Evolutionary conservation across 768 basidiomycete species (phyloP), one percentile per base, ranked within the genome.

Genomic region (Russula virescens): DNA sequence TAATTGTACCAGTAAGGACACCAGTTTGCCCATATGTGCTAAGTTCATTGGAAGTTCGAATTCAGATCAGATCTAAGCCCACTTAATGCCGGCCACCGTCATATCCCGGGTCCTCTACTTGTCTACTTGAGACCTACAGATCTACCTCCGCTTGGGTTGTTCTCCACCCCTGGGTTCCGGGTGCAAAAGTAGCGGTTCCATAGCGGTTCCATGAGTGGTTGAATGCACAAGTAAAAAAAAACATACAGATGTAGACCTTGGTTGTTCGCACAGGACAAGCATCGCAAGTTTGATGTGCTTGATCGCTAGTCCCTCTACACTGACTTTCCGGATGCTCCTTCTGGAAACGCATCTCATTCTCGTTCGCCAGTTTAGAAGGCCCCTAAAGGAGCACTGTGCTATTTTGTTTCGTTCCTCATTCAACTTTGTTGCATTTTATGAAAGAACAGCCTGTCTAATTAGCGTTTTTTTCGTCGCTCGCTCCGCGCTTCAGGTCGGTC

Each of bases 401-500:
- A 49, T 26, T 14, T n/a, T 55, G 8, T 6, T 23, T 43, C 42
- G 11, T 46, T 19, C n/a, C 26, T 38, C 34, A 35, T 54, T 42
- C 14, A 54, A 55, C 38, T 28, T 55, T 51, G 45, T 51, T 21
- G 14, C 38, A 45, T 9, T n/a, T n/a, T n/a, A 61, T 55, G 54
- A 34, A 55, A 16, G 43, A 19, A 18, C 28, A 5, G 19, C 21
- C 28, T 31, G 25, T 34, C 26, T 34, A 48, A 58, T 51, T 53
- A 47, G 55, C 52, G 46, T 42, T 54, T 8, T 16, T 38, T 1
- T 7, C 14, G 35, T 26, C 62, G 58, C 57, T n/a, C n/a, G 47
- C 62, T 63, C 62, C 62, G 62, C 62, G 62, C 23, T 49, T 3
- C 19, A 43, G 43, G 31, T 43, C 16, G 42, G 42, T 8, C 42